These are phyloP conservation scores for Plectosphaerella cucumerina DNA, from an alignment of 2,329 filamentous ascomycete genomes.

Conservation along the genomic window DNA sequence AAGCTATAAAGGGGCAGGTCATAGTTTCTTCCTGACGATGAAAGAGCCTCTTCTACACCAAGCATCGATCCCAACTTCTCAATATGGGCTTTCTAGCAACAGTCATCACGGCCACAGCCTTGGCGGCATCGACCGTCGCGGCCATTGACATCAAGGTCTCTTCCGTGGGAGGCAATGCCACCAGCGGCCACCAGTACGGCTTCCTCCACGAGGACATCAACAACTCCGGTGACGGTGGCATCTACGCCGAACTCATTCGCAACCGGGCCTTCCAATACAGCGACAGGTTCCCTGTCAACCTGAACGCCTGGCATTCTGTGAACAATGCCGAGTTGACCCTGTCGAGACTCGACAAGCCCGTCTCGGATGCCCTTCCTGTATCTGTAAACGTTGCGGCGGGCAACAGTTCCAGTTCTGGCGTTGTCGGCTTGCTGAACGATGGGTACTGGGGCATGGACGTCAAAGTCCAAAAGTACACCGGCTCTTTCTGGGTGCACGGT, in stretches of 20 bases:
- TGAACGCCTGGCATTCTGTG: conserved; percentile 41
- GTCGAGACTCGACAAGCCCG: conserved; percentile 38
- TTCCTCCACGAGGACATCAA: conserved; percentile 55
- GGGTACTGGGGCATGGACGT: conserved; percentile 57
- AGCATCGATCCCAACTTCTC: no score
- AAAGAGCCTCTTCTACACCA: no score
- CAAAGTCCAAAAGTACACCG: conserved; percentile 40
- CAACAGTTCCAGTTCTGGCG: conserved; percentile 18
- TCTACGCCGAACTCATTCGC: conserved; percentile 67
- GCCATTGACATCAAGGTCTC: conserved; percentile 38
- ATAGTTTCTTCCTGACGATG: no score
- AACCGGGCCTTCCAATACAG: conserved; percentile 66
- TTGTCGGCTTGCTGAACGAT: conserved; percentile 45
- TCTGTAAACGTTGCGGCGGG: conserved; percentile 42
- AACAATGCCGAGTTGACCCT: conserved; percentile 41
- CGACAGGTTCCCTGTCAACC: conserved; percentile 32
- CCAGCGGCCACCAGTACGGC: conserved; percentile 39
- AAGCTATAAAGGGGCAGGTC: no score
- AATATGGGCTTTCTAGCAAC: not conserved
- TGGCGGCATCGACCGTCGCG: conserved; percentile 15
- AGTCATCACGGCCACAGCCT: conserved; percentile 13
- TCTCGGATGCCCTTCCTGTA: conserved; percentile 47
- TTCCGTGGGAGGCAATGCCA: conserved; percentile 34
- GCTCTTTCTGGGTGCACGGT: conserved; percentile 50
- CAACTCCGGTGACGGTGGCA: conserved; percentile 67